These are phyloP conservation scores for Eucalyptus sp. DNA, from an alignment of 345 rosid species.

Conservation along the genomic window DNA sequence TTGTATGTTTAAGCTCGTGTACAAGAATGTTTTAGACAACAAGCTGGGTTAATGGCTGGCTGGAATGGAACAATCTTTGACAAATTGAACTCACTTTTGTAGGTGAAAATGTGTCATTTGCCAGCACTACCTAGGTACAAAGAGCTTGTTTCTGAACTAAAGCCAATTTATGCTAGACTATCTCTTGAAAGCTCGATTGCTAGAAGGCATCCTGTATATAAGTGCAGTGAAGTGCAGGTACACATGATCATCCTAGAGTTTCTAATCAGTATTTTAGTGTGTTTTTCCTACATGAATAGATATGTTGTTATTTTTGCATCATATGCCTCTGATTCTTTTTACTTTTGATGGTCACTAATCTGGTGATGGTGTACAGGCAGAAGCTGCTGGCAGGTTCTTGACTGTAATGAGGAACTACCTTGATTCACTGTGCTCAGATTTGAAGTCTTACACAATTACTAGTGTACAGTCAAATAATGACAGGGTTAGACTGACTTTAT, in stretches of 20 bases:
- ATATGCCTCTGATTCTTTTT: not conserved
- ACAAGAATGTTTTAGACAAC: not conserved
- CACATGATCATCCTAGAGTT: not conserved
- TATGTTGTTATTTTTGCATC: not conserved
- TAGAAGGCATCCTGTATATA: slow-evolving; percentile 67
- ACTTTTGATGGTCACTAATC: not conserved
- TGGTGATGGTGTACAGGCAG: slow-evolving; percentile 21
- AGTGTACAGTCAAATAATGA: slow-evolving; percentile 88
- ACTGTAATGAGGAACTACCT: slow-evolving; percentile 59
- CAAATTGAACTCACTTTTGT: not conserved
- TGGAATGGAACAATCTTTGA: not conserved
- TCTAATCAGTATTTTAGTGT: not conserved
- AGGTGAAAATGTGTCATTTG: slow-evolving; percentile 47
- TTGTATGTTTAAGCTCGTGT: not conserved
- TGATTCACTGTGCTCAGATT: slow-evolving; percentile 80
- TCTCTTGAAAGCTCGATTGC: slow-evolving; percentile 46
- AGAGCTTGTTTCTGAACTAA: slow-evolving; percentile 67
- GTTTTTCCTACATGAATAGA: not conserved
- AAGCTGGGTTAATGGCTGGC: not conserved
- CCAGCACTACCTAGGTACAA: slow-evolving; percentile 58
- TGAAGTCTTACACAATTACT: slow-evolving; percentile 83
- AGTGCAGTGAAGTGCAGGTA: slow-evolving; percentile 86
- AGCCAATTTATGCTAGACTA: slow-evolving; percentile 60
- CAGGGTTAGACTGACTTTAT: slow-evolving; percentile 46
- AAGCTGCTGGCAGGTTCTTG: slow-evolving; percentile 63